phyloP scores from a whole-genome alignment of 2,329 filamentous ascomycete species.

The Herpotrichia juniperi region DNA sequence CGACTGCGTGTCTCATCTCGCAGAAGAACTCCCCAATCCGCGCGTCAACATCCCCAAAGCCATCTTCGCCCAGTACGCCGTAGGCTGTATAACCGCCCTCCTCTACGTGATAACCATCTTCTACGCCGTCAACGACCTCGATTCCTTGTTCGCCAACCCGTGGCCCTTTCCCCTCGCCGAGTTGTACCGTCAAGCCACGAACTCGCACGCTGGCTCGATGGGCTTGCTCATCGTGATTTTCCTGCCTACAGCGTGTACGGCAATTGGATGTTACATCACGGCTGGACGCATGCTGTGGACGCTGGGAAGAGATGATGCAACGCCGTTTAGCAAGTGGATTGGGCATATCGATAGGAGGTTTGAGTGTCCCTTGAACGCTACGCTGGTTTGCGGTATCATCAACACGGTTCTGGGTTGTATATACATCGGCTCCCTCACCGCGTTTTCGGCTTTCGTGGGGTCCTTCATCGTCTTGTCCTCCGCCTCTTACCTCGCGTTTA shows the following conservation, averaged over 20 bases:
- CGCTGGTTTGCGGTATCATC: constrained; percentile 55
- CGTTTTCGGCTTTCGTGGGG: constrained; percentile 71
- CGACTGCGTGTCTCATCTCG: constrained; percentile 69
- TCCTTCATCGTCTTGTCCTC: constrained; percentile 62
- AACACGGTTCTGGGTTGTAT: constrained; percentile 66
- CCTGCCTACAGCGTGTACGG: constrained; percentile 58
- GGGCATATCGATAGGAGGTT: constrained; percentile 54
- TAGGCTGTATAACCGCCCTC: constrained; percentile 45
- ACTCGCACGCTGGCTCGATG: constrained; percentile 46
- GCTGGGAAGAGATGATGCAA: constrained; percentile 63
- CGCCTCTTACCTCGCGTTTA: constrained; percentile 66
- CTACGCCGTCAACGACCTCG: constrained; percentile 65
- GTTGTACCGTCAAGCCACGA: constrained; percentile 63
- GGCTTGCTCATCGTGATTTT: constrained; percentile 60
- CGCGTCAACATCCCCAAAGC: constrained; percentile 49
- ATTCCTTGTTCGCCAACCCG: constrained; percentile 58
- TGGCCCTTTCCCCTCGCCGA: constrained; percentile 67
- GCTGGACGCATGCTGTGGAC: constrained; percentile 69
- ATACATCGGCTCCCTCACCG: constrained; percentile 69
- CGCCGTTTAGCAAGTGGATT: constrained; percentile 58
- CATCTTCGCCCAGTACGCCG: constrained; percentile 45
- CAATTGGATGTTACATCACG: constrained; percentile 65
- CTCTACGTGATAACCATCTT: constrained; percentile 51
- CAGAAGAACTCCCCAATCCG: constrained; percentile 55
- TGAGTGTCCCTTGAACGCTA: constrained; percentile 63